These are phyloP conservation scores for Aspergillus fijiensis DNA, from an alignment of 2,329 filamentous ascomycete genomes.

Conservation along the genomic window DNA sequence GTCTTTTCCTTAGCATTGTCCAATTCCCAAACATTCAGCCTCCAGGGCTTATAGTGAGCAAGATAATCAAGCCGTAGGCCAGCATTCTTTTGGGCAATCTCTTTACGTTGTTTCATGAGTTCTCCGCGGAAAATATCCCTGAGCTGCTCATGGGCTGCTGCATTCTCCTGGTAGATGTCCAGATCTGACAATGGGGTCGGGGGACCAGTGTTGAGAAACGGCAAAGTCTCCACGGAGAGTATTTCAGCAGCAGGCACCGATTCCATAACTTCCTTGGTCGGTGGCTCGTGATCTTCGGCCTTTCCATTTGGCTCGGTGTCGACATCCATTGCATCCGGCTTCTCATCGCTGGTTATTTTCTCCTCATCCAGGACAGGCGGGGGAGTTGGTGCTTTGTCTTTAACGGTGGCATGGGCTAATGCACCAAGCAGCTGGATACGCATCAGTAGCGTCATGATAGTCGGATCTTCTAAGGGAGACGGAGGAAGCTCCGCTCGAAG, in stretches of 20 bases:
- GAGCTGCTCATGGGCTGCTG: conserved; percentile 37
- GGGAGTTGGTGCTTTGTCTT: conserved; percentile 20
- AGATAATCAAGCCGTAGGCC: conserved; percentile 42
- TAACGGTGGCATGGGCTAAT: conserved; percentile 36
- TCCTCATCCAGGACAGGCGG: conserved; percentile 3
- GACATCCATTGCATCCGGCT: conserved; percentile 3
- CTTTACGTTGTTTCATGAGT: conserved; percentile 40
- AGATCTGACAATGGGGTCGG: conserved; percentile 47
- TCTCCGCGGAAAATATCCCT: conserved; percentile 40
- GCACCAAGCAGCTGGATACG: conserved; percentile 47
- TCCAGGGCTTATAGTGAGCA: conserved; percentile 47
- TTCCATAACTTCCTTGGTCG: conserved; percentile 17
- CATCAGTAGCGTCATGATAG: conserved; percentile 42
- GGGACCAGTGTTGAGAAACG: conserved; percentile 45
- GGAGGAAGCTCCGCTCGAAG: conserved; percentile 45
- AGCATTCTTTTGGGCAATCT: conserved; percentile 41
- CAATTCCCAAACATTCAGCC: conserved; percentile 42
- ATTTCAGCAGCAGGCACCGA: conserved; percentile 22
- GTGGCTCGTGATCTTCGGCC: conserved; percentile 14
- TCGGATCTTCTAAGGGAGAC: conserved; percentile 43
- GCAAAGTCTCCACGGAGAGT: conserved; percentile 45
- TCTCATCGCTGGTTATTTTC: conserved; percentile 6
- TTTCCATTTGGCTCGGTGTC: conserved; percentile 19
- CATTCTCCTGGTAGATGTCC: conserved; percentile 46
- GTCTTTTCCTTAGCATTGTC: conserved; percentile 44